Base-by-base conservation (phyloP, 495 filamentous ascomycete species). In the Neurospora sp. region DNA sequence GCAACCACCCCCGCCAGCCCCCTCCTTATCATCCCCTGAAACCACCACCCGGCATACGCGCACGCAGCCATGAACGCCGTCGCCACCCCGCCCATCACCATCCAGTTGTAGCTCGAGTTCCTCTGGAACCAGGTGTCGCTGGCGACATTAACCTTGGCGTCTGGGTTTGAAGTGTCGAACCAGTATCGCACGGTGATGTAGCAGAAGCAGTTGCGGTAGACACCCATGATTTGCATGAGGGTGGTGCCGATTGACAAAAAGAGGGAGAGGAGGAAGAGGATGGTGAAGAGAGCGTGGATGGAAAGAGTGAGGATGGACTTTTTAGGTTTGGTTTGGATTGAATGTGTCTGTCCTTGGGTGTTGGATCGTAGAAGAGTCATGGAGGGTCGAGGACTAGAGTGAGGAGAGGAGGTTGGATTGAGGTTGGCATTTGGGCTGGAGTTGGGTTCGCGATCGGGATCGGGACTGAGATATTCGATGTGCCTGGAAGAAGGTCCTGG, bases 121-220 rank as follows among this genome's bases (percentile, higher is more conserved):
- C 42, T 10, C 42, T 46, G 27, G 2, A 5, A n/a, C 39, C 20
- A 39, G 0, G 70, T 44, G 14, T 49, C 27, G 39, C 27, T 71
- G 1, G 27, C 42, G 10, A 44, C 39, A n/a, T 31, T 44, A 10
- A 41, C 70, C 20, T 4, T 11, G 39, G 39, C 39, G 11, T 60
- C 12, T 7, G 54, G 54, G 54, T 66, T 3, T 2, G 12, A 70
- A 14, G 39, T 41, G 69, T 41, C 9, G 4, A 70, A 20, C 37
- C 69, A 66, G 54, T 66, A 66, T 6, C 0, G 4, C 27, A 72
- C 39, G 4, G 71, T 44, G 23, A 74, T 39, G 39, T 75, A 76
- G 20, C 80, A 82, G 35, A 77, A 72, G 39, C 83, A 84, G 49
- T 82, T 85, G 5, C 82, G 75, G 60, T 79, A 85, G 1, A 85